Evolutionary conservation across 1,284 basidiomycete species (phyloP).

Genomic region (Leccinum subrobustum): DNA sequence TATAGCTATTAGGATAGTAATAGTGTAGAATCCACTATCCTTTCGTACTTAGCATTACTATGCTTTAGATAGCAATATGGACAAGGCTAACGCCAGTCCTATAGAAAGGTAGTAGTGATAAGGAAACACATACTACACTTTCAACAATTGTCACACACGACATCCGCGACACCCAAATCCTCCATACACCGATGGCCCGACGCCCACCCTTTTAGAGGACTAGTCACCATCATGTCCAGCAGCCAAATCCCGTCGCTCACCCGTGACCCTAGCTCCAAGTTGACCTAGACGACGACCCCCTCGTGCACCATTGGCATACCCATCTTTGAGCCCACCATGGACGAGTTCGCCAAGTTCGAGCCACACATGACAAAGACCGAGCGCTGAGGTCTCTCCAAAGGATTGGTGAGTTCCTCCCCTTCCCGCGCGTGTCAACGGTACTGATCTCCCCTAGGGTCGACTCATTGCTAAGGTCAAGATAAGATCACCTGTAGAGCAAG

Average conservation of each 20-base stretch:
- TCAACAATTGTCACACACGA: constrained; percentile 5
- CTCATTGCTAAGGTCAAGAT: constrained; percentile 77
- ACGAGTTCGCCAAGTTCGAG: constrained; percentile 89
- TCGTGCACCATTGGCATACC: constrained; percentile 86
- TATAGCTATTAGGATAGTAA: too few species aligned
- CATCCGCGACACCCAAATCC: constrained; percentile 7
- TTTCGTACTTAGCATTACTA: too few species aligned
- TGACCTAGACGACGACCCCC: constrained; percentile 80
- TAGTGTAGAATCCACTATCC: too few species aligned
- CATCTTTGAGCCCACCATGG: constrained; percentile 89
- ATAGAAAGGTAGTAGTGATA: too few species aligned
- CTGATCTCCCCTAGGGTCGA: constrained; percentile 48
- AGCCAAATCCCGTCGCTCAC: constrained; percentile 44
- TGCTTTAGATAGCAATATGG: too few species aligned
- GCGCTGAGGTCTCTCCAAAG: constrained; percentile 80
- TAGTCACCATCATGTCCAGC: constrained; percentile 18
- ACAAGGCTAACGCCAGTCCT: too few species aligned
- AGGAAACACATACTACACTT: too few species aligned
- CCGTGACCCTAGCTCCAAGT: constrained; percentile 47
- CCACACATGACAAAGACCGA: constrained; percentile 51
- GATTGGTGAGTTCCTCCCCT: constrained; percentile 68
- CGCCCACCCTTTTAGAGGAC: not conserved
- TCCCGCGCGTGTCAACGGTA: not conserved
- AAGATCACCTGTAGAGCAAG: constrained; percentile 87
- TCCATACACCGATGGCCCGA: too few species aligned